A percentile compares a stretch with the other conserved stretches of the same genome.
Evolutionary conservation across 768 basidiomycete species (phyloP).

Genomic region (Tylopilus felleus): DNA sequence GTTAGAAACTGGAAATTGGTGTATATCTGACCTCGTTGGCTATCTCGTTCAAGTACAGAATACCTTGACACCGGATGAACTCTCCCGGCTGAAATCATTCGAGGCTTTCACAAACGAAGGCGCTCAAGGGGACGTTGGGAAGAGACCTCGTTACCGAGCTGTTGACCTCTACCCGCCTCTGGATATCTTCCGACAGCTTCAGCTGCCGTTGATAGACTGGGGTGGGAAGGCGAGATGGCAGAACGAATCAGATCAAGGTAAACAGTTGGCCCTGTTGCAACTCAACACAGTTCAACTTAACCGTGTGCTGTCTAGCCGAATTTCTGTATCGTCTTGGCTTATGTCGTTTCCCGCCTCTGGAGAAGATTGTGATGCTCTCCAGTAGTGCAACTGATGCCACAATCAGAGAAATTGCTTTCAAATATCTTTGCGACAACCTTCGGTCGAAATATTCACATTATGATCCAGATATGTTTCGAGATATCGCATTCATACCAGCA

Average conservation of each 20-base stretch:
- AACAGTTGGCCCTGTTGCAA: slow-evolving; percentile 37
- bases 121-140: neutral
- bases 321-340: neutral
- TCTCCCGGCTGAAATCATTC: neutral
- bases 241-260: slow-evolving; percentile 81
- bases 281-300: neutral
- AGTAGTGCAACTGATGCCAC: neutral
- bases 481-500: neutral
- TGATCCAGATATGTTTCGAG: neutral
- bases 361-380: neutral
- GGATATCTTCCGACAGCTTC: neutral
- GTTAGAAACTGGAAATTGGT: neutral
- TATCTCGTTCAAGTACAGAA: neutral
- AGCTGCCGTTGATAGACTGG: slow-evolving; percentile 80
- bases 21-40: neutral
- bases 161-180: neutral
- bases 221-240: slow-evolving; percentile 76
- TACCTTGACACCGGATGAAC: neutral
- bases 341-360: neutral
- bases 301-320: neutral
- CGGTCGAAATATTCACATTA: neutral
- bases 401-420: neutral
- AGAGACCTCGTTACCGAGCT: neutral
- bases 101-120: neutral
- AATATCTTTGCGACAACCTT: neutral